phyloP scores from a whole-genome alignment of 2,329 filamentous ascomycete genomes.

The Aspergillus ochraceus region DNA sequence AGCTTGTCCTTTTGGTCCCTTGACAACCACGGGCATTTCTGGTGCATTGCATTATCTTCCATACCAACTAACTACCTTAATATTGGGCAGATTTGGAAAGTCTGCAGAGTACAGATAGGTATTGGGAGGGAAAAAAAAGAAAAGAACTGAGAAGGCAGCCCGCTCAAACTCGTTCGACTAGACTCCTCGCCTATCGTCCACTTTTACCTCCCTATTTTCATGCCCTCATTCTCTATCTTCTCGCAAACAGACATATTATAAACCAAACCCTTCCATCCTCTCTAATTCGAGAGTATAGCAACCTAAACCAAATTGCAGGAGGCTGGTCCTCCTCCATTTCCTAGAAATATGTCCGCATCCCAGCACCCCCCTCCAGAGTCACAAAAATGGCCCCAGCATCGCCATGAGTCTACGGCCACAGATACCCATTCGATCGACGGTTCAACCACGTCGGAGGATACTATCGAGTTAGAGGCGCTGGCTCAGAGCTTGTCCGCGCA shows the following conservation, averaged over 20 bases:
- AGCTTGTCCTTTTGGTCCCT: background rate
- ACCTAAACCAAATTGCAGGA: background rate
- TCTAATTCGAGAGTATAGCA: background rate
- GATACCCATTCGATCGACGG: slow-evolving; percentile 30
- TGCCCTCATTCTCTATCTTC: background rate
- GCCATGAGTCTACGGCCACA: slow-evolving; percentile 10
- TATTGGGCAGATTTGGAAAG: background rate
- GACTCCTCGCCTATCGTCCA: background rate
- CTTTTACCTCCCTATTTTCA: background rate
- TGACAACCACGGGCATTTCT: background rate
- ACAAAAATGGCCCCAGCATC: slow-evolving; percentile 22
- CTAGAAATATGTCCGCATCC: slow-evolving; percentile 22
- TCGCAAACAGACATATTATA: background rate
- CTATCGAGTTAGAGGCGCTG: slow-evolving; percentile 28
- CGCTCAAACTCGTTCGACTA: background rate
- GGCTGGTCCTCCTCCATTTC: background rate
- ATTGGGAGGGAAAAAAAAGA: background rate
- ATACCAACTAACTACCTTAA: background rate
- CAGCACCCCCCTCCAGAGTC: slow-evolving; percentile 9
- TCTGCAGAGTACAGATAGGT: background rate
- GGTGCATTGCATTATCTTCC: background rate
- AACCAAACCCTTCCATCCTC: background rate
- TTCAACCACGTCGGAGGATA: slow-evolving; percentile 28
- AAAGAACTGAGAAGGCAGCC: background rate
- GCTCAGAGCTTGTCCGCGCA: slow-evolving; percentile 13